These are phyloP conservation scores for Arthrobotrys entomopaga DNA, from an alignment of 2,329 filamentous ascomycete species.

Conservation along the genomic window DNA sequence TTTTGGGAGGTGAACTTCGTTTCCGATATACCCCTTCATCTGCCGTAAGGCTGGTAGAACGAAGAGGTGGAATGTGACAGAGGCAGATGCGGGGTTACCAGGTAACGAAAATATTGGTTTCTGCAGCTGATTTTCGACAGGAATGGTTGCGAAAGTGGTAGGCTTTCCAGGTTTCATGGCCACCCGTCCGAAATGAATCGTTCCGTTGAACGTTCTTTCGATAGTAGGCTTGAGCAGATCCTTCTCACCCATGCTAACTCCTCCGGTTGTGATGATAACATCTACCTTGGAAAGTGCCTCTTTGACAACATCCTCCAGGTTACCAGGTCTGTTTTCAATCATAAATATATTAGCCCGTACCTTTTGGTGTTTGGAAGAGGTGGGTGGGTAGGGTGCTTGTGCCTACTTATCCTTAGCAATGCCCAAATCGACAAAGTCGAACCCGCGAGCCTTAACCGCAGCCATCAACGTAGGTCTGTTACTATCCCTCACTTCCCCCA, in stretches of 20 bases:
- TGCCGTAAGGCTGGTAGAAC: conserved; percentile 87
- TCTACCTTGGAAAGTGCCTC: conserved; percentile 78
- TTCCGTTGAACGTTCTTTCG: conserved; percentile 86
- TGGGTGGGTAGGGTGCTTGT: no score
- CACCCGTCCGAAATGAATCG: conserved; percentile 94
- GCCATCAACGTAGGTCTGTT: conserved; percentile 89
- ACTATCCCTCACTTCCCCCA: conserved; percentile 91
- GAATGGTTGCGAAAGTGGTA: conserved; percentile 90
- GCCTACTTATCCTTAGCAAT: conserved; percentile 77
- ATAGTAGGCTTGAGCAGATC: conserved; percentile 97
- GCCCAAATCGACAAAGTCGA: conserved; percentile 82
- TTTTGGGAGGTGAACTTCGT: conserved; percentile 72
- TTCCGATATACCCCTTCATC: conserved; percentile 73
- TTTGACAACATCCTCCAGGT: conserved; percentile 80
- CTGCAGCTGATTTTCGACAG: conserved; percentile 65
- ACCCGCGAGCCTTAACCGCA: conserved; percentile 78
- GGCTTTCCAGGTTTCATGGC: conserved; percentile 99
- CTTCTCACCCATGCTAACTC: conserved; percentile 97
- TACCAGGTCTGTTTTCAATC: conserved; percentile 64
- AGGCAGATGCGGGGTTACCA: conserved; percentile 90
- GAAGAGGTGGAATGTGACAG: conserved; percentile 94
- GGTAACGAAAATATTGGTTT: conserved; percentile 89
- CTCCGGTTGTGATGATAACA: conserved; percentile 88
- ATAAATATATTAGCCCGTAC: conserved; percentile 3
- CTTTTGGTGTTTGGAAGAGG: background rate